Evolutionary conservation across 2,329 filamentous ascomycete species (phyloP), one percentile per base, ranked within the genome.

Genomic region (Penicillium sp.): DNA sequence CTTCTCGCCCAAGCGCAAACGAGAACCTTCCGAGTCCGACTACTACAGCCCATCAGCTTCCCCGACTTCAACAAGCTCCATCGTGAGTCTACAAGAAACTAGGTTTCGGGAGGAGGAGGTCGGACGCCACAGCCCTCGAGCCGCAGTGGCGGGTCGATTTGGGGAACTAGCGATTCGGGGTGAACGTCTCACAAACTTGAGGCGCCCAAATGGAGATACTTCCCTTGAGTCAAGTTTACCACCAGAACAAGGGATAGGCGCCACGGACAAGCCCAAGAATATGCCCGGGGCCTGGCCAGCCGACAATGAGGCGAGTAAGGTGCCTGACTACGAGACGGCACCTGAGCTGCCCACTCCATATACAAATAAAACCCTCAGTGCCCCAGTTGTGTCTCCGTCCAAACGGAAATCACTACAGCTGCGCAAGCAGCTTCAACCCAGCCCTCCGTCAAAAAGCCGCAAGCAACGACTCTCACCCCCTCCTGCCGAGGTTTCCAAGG

Each of bases 161-260:
- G 71, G 72, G 48, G 68, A 74, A 51, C 65, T 79, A 54, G 74
- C 76, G 46, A 71, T 79, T 54, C 69, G 71, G 33, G 71, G 68
- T 49, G 71, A 74, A 46, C 59, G 57, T 49, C 24, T 60, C 14
- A 55, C 60, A n/a, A 64, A 63, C 45, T 49, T 61, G 19, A 57
- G 58, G 52, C 42, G 50, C 35, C 59, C 57, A 46, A 61, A 58
- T 55, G 46, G 44, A 52, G 49, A 61, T 21, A 9, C 14, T 37
- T 55, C 19, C 49, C 57, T 42, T 59, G 60, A 48, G 46, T 45
- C 56, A 21, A 22, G 52, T 44, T 46, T 55, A 29, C 48, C 33
- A 35, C 52, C 57, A 44, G 43, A 52, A 8, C 63, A 62, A 47
- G 44, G 63, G 55, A 48, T 39, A 62, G 61, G 54, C 57, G 58